A percentile compares a stretch with the other conserved stretches of the same genome.
These are phyloP conservation scores for Cyberlindnera euphorbiae DNA, from an alignment of 805 yeast species.

Conservation along the genomic window DNA sequence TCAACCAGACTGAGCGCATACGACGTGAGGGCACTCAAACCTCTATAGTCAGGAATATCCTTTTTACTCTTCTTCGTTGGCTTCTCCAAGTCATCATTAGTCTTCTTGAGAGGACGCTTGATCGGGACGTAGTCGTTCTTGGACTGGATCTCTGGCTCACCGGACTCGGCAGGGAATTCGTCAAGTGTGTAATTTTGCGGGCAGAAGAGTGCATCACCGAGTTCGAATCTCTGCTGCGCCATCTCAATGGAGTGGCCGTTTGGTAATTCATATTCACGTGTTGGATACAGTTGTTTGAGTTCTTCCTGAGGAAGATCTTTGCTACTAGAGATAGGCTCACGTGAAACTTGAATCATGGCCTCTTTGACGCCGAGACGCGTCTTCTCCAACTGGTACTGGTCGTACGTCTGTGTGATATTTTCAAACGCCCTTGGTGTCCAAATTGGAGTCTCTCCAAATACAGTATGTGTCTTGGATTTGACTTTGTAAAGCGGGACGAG, in stretches of 20 bases:
- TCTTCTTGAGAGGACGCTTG: constrained; percentile 45
- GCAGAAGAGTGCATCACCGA: constrained; percentile 71
- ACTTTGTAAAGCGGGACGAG: constrained; percentile 47
- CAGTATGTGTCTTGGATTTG: constrained; percentile 36
- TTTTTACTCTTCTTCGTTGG: constrained; percentile 26
- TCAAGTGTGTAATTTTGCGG: constrained; percentile 45
- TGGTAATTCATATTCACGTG: constrained; percentile 66
- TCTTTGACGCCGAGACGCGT: constrained; percentile 75
- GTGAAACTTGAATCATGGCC: constrained; percentile 48
- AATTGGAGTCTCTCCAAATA: constrained; percentile 30
- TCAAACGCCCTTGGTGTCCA: constrained; percentile 22
- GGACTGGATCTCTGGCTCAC: constrained; percentile 40
- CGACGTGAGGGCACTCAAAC: constrained; percentile 57
- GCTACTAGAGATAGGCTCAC: constrained; percentile 31
- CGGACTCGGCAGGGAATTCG: constrained; percentile 41
- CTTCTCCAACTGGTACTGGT: constrained; percentile 49
- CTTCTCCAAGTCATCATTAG: constrained; percentile 29
- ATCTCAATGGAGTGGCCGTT: constrained; percentile 65
- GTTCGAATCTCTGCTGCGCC: constrained; percentile 51
- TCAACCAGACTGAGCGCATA: constrained; percentile 58
- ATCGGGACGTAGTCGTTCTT: constrained; percentile 70
- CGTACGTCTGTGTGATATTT: constrained; percentile 38
- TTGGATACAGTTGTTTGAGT: constrained; percentile 26
- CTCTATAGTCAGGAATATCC: constrained; percentile 30
- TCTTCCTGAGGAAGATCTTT: constrained; percentile 14